Evolutionary conservation across 2,329 filamentous ascomycete species (phyloP), one percentile per base, ranked within the genome.

Genomic region (Sarocladium strictum): DNA sequence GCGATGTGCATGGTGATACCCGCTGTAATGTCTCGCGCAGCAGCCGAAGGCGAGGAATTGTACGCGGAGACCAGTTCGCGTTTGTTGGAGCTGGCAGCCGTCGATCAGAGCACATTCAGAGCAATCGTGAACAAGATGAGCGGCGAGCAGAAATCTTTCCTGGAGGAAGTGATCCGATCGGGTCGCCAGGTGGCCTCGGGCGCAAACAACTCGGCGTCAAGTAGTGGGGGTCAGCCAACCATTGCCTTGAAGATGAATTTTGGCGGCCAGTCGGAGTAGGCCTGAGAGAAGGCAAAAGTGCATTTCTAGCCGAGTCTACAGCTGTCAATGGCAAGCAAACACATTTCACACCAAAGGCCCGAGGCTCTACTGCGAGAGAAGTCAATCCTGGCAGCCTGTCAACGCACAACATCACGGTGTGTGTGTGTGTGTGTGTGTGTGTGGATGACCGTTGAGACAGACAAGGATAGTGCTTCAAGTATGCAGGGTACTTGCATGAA

Each of bases 231-330:
- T 26, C 83, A 83, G 69, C 94, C 94, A 12, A 94, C 77, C 59
- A 99, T 99, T 77, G 90, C 90, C 54, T 71, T 99, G 65, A 94
- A 95, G 79, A 95, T 97, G 89, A 80, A 96, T 69, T 97, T 99
- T 78, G 83, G 83, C 4, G 72, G 74, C 41, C 69, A 62, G 62
- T 54, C 49, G 45, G 40, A 56, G 10, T 26, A 43, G 29, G 47
- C 10, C 14, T 15, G 29, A 53, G n/a, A 15, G 29, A 35, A 5
- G 15, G 17, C 4, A 11, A n/a, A 51, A 23, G 47, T 21, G 47
- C n/a, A 33, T 35, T 21, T 51, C 26, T 51, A 51, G 47, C 47
- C 47, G 47, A 52, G 32, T 38, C 52, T 47, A 53, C 51, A 54
- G 17, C 23, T 32, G 29, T 33, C 47, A 51, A 35, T 51, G n/a